Conservation (phyloP, 75 land plant genomes). For the Cryptomeria japonica region DNA sequence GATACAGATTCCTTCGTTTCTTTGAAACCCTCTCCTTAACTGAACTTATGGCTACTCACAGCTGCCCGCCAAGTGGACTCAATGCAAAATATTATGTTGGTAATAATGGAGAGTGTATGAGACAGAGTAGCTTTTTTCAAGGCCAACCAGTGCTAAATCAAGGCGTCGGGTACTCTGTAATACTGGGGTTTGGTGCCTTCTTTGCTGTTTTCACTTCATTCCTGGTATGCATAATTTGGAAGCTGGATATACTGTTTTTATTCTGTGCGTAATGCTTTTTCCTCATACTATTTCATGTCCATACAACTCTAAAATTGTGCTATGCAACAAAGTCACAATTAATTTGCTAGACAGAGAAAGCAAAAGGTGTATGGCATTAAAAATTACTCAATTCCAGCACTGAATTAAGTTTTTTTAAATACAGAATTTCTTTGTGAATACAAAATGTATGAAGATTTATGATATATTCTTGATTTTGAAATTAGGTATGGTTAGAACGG, state of each 20-base stretch:
- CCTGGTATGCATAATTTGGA: constrained; percentile 51
- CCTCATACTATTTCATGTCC: neutral
- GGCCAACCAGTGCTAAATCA: constrained; percentile 69
- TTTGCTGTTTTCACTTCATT: constrained; percentile 98
- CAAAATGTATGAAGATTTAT: neutral
- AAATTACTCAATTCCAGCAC: neutral
- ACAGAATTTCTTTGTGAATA: neutral
- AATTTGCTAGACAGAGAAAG: neutral
- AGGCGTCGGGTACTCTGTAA: constrained; percentile 86
- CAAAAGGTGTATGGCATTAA: neutral
- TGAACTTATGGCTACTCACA: neutral
- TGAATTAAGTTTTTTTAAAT: neutral
- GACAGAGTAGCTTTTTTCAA: constrained; percentile 75
- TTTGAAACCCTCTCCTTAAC: neutral
- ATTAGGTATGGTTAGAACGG: constrained; percentile 94
- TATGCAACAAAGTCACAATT: neutral
- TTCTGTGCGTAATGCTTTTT: neutral
- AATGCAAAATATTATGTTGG: constrained; percentile 51
- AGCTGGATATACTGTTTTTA: neutral
- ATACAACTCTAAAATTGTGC: neutral
- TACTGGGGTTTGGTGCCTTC: constrained; percentile 97
- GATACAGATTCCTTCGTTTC: neutral
- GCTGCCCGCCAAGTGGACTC: constrained; percentile 53
- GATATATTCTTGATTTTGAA: neutral
- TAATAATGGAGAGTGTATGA: constrained; percentile 48